These are phyloP conservation scores for Ormosia semicastrata DNA, from an alignment of 306 rosid genomes.

Conservation along the genomic window DNA sequence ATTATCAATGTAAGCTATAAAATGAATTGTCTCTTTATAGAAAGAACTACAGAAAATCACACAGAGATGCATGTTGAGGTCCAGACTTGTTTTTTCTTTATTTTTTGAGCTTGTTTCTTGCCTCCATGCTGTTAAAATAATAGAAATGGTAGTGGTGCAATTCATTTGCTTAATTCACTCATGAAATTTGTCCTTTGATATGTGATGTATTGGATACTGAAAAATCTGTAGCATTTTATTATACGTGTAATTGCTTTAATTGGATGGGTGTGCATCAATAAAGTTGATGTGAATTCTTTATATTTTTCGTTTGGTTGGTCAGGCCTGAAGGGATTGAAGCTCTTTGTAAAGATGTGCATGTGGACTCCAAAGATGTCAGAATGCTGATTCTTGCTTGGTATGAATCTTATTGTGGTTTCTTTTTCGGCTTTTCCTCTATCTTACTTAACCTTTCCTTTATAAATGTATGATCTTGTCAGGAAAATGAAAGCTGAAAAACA, in stretches of 20 bases:
- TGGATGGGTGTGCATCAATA: background rate
- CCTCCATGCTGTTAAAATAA: background rate
- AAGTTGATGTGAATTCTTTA: background rate
- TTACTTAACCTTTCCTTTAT: background rate
- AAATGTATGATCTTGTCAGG: conserved; percentile 32
- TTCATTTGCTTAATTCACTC: background rate
- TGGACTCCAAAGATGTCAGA: conserved; percentile 38
- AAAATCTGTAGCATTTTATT: background rate
- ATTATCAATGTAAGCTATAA: too few relatives aligned
- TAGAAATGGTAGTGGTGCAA: background rate
- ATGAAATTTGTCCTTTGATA: background rate
- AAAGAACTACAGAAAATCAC: background rate
- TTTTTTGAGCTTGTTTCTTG: background rate
- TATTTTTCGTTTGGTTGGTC: conserved; percentile 11
- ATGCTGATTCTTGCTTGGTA: conserved; percentile 51
- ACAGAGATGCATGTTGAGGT: background rate
- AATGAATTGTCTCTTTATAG: too few relatives aligned
- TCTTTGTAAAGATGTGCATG: conserved; percentile 37
- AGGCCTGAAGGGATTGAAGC: conserved; percentile 47
- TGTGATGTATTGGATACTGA: background rate
- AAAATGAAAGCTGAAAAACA: conserved; percentile 49
- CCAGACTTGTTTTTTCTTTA: background rate
- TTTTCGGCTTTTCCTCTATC: background rate
- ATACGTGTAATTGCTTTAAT: background rate
- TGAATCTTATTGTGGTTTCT: background rate